Evolutionary conservation across 2,329 filamentous ascomycete genomes (phyloP).

Genomic region (Verticillium zaregamsianum): DNA sequence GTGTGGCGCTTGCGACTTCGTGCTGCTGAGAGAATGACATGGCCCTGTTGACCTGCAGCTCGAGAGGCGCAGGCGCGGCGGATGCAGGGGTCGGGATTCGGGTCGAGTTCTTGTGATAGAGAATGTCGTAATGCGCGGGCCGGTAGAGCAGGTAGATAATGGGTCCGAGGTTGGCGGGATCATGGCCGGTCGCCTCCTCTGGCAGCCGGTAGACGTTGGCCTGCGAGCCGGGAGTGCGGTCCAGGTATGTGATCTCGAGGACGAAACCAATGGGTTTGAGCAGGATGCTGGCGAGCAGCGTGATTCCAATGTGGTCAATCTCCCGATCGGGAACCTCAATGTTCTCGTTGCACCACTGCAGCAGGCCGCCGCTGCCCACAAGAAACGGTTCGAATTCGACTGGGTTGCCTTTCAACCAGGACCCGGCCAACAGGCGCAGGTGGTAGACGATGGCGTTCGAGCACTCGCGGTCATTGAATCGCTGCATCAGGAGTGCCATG

Average conservation of each 20-base stretch:
- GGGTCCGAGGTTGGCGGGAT: conserved; percentile 37
- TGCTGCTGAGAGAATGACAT: conserved; percentile 41
- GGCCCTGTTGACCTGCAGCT: conserved; percentile 51
- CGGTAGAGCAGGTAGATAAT: conserved; percentile 59
- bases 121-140: conserved; percentile 88
- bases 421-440: conserved; percentile 73
- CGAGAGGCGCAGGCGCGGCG: conserved; percentile 21
- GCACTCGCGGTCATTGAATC: conserved; percentile 68
- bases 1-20: conserved; percentile 34
- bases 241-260: conserved; percentile 87
- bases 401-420: conserved; percentile 75
- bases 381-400: conserved; percentile 71
- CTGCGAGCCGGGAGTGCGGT: conserved; percentile 72
- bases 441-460: conserved; percentile 83
- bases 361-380: conserved; percentile 50
- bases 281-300: conserved; percentile 71
- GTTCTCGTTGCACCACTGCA: conserved; percentile 63
- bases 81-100: conserved; percentile 8
- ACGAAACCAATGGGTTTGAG: conserved; percentile 74
- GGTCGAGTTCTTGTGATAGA: conserved; percentile 59
- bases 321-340: conserved; percentile 76
- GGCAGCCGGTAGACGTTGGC: conserved; percentile 70
- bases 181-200: conserved; percentile 44
- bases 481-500: conserved; percentile 48
- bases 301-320: conserved; percentile 86